A percentile compares a stretch with the other conserved stretches of the same genome.
Conservation (phyloP, 805 yeast species). For the Starmerella floricola region DNA sequence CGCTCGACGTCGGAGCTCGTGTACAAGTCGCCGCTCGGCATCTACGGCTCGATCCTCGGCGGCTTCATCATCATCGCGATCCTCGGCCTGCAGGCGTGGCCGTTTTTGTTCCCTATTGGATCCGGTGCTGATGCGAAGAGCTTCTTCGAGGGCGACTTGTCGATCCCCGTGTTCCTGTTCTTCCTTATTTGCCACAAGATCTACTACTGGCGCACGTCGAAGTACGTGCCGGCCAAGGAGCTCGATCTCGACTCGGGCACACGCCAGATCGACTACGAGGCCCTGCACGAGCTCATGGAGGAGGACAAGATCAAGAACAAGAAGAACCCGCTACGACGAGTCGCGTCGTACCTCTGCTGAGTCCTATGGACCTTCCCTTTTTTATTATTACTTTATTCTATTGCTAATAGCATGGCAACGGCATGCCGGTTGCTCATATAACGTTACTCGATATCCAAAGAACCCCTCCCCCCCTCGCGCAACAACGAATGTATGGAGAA, state of each 20-base stretch:
- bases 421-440: too few relatives aligned
- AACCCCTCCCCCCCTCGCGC: too few relatives aligned
- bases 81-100: conserved; percentile 69
- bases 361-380: not conserved
- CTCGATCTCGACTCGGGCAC: conserved; percentile 54
- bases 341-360: conserved; percentile 13
- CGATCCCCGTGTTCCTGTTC: conserved; percentile 29
- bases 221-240: conserved; percentile 36
- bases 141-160: conserved; percentile 36
- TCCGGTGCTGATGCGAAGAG: conserved; percentile 10
- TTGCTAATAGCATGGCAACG: too few relatives aligned
- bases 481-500: too few relatives aligned
- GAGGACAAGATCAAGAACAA: conserved; percentile 38
- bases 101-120: conserved; percentile 60
- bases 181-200: conserved; percentile 21
- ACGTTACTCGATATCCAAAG: too few relatives aligned
- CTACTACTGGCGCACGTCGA: conserved; percentile 28
- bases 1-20: conserved; percentile 56
- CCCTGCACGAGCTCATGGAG: conserved; percentile 40
- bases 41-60: conserved; percentile 57
- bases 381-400: not conserved
- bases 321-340: conserved; percentile 23
- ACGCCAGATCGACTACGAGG: conserved; percentile 44
- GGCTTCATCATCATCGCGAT: conserved; percentile 45
- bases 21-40: conserved; percentile 56